Percentiles rank a stretch among this genome's conserved stretches.
phyloP scores from a whole-genome alignment of 345 rosid species.

The Clausena lansium region DNA sequence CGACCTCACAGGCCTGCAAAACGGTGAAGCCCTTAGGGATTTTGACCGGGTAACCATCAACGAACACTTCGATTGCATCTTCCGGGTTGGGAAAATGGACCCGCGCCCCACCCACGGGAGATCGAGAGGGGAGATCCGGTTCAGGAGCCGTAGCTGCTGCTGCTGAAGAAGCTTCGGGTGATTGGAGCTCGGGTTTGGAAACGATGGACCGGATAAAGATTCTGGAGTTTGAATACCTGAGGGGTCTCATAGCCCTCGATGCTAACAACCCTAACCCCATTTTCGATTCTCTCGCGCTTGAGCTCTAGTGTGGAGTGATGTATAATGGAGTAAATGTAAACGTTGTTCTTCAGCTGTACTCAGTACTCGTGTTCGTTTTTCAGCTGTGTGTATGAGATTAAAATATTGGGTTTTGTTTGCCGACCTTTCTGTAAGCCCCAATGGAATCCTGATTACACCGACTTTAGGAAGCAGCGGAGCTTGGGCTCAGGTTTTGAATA shows the following conservation, averaged over 20 bases:
- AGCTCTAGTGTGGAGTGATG: not conserved
- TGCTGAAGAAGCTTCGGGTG: constrained; percentile 59
- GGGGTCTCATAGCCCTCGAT: constrained; percentile 57
- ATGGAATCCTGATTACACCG: too few species aligned
- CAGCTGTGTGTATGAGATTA: too few species aligned
- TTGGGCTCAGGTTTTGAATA: too few species aligned
- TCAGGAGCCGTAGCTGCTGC: constrained; percentile 48
- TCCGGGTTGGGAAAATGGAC: constrained; percentile 80
- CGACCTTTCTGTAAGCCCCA: too few species aligned
- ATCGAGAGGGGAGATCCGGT: constrained; percentile 52
- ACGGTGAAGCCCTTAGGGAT: constrained; percentile 97
- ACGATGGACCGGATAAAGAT: constrained; percentile 59
- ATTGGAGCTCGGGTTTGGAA: constrained; percentile 73
- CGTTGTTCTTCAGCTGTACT: not conserved
- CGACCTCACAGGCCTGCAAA: constrained; percentile 95
- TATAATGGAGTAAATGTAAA: too few species aligned
- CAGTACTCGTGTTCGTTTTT: too few species aligned
- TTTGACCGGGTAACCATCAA: constrained; percentile 89
- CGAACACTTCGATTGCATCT: constrained; percentile 97
- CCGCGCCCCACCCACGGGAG: constrained; percentile 82
- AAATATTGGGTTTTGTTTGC: too few species aligned
- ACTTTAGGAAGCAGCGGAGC: too few species aligned
- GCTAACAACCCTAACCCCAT: constrained; percentile 86
- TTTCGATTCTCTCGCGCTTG: not conserved
- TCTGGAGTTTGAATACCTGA: constrained; percentile 37